Percentiles rank a stretch among this genome's conserved stretches.
Conservation (phyloP, 768 basidiomycete species). For the Lepiota venenata region DNA sequence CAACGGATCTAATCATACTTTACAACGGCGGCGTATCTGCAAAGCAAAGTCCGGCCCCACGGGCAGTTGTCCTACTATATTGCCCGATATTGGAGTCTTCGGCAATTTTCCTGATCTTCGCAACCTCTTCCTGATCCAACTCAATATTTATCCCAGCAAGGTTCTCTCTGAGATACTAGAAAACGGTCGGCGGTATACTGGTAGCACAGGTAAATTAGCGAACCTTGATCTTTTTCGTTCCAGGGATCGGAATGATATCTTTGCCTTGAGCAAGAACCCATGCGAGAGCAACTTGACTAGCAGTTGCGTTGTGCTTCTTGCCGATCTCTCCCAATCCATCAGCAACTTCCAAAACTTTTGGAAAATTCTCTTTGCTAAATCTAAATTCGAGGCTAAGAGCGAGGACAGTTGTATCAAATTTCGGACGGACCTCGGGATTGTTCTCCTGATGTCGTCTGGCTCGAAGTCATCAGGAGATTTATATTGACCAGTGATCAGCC, state of each 20-base stretch:
- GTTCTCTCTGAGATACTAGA: constrained; percentile 43
- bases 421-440: constrained; percentile 29
- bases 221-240: constrained; percentile 38
- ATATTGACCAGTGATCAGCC: constrained; percentile 39
- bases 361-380: constrained; percentile 37
- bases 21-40: background rate
- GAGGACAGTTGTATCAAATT: constrained; percentile 3
- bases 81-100: constrained; percentile 27
- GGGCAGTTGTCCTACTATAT: constrained; percentile 23
- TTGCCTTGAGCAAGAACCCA: constrained; percentile 47
- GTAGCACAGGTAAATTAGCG: background rate
- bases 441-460: constrained; percentile 35
- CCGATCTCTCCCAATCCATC: constrained; percentile 35
- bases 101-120: constrained; percentile 31
- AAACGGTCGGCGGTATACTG: constrained; percentile 19
- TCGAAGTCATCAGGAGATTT: constrained; percentile 36
- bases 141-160: constrained; percentile 28
- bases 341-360: constrained; percentile 41
- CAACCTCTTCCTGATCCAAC: constrained; percentile 33
- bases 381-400: constrained; percentile 9
- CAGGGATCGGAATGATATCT: constrained; percentile 47
- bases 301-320: constrained; percentile 34
- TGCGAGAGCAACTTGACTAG: constrained; percentile 45
- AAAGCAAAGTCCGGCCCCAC: background rate
- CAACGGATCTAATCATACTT: no score